Conservation (phyloP, 768 basidiomycete genomes). For the Mycena latifolia region DNA sequence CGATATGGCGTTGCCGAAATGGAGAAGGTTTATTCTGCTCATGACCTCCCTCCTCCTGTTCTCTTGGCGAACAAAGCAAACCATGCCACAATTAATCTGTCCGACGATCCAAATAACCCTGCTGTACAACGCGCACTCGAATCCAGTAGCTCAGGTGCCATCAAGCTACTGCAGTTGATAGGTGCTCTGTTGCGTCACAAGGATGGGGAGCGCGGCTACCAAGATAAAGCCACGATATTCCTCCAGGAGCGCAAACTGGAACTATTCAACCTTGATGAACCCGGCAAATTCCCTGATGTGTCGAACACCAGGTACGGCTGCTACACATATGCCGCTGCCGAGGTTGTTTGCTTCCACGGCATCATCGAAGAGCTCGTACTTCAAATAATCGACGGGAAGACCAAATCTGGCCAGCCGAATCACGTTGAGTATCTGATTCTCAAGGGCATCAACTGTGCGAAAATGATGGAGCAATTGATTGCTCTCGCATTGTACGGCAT, state of each 20-base stretch:
- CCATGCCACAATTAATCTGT: too few relatives aligned
- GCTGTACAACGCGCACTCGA: too few relatives aligned
- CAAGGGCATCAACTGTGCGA: constrained; percentile 19
- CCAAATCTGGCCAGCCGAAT: constrained; percentile 32
- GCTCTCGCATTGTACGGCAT: constrained; percentile 38
- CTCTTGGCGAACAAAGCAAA: too few relatives aligned
- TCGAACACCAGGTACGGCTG: constrained; percentile 35
- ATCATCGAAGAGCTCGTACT: constrained; percentile 19
- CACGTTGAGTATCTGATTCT: constrained; percentile 41
- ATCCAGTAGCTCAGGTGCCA: too few relatives aligned
- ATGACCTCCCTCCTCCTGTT: too few relatives aligned
- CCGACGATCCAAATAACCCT: too few relatives aligned
- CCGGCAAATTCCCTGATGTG: constrained; percentile 39
- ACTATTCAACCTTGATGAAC: constrained; percentile 12
- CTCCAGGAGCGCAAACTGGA: constrained; percentile 28
- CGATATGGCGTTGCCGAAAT: too few relatives aligned
- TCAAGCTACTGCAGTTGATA: too few relatives aligned
- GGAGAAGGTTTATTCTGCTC: too few relatives aligned
- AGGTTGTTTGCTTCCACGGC: constrained; percentile 16
- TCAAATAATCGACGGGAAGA: constrained; percentile 31
- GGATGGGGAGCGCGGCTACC: too few relatives aligned
- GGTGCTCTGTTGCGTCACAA: too few relatives aligned
- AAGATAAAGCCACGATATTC: constrained; percentile 28
- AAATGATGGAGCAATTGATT: constrained; percentile 39
- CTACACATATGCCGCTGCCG: too few relatives aligned